A percentile compares a stretch with the other conserved stretches of the same genome.
These are phyloP conservation scores for Beauveria asiatica DNA, from an alignment of 2,329 filamentous ascomycete genomes.

Conservation along the genomic window DNA sequence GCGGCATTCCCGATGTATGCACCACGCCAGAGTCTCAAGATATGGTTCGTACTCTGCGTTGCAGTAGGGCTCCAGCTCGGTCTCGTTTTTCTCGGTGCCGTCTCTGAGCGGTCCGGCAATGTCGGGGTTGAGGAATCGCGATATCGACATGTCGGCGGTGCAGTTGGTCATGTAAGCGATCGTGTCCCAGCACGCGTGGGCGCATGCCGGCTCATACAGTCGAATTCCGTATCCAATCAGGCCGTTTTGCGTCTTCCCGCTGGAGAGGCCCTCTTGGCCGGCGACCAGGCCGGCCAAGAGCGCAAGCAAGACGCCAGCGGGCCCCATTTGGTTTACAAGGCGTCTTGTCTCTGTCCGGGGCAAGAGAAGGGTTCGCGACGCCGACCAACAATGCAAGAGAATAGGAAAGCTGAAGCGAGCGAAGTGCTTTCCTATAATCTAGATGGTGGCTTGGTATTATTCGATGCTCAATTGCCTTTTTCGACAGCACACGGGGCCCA, in stretches of 20 bases:
- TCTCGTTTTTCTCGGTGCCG: not conserved
- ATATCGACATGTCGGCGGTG: not conserved
- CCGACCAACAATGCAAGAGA: not conserved
- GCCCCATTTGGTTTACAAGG: not conserved
- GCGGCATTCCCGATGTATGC: slow-evolving; percentile 14
- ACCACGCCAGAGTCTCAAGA: slow-evolving; percentile 17
- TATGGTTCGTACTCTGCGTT: slow-evolving; percentile 14
- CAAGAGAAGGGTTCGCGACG: not conserved
- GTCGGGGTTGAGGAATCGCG: slow-evolving; percentile 6
- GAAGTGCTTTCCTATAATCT: not conserved
- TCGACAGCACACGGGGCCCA: not conserved
- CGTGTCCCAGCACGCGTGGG: slow-evolving; percentile 47
- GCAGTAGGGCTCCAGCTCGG: slow-evolving; percentile 11
- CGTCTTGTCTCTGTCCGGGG: not conserved
- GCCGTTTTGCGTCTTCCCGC: slow-evolving; percentile 10
- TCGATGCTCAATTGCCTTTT: not conserved
- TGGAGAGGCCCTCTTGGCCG: not conserved
- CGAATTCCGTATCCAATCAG: slow-evolving; percentile 20
- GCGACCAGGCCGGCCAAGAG: not conserved
- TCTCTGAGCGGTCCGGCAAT: not conserved
- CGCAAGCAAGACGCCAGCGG: not conserved
- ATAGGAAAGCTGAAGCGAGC: not conserved
- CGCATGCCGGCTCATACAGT: slow-evolving; percentile 60
- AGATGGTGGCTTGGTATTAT: not conserved
- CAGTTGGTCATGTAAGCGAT: slow-evolving; percentile 10